These are phyloP conservation scores for Harrya chromipes DNA, from an alignment of 768 basidiomycete species.

Conservation along the genomic window DNA sequence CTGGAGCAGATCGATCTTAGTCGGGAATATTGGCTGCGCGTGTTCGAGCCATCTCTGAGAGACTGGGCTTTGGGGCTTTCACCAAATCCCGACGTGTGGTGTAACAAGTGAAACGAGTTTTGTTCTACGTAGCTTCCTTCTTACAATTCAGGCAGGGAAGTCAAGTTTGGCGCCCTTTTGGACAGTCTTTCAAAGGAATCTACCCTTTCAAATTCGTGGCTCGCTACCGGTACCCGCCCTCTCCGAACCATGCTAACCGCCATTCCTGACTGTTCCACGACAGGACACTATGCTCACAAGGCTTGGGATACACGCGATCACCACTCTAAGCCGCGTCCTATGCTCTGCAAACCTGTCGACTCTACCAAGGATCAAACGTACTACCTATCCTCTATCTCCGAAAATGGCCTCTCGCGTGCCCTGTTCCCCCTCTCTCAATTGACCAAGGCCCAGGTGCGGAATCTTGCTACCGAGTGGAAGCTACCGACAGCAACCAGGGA, in stretches of 20 bases:
- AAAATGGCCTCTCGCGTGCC: constrained; percentile 59
- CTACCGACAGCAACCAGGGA: constrained; percentile 71
- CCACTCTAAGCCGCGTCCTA: constrained; percentile 37
- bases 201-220: constrained; percentile 47
- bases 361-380: constrained; percentile 86
- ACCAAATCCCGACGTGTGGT: constrained; percentile 92
- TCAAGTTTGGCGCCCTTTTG: constrained; percentile 87
- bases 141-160: constrained; percentile 51
- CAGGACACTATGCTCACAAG: constrained; percentile 87
- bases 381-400: constrained; percentile 78
- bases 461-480: constrained; percentile 57
- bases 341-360: constrained; percentile 56
- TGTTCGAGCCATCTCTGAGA: constrained; percentile 83
- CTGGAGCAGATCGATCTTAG: constrained; percentile 74
- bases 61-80: constrained; percentile 78
- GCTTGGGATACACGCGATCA: constrained; percentile 37
- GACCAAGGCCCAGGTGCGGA: constrained; percentile 69
- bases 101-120: constrained; percentile 62
- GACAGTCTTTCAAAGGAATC: constrained; percentile 48
- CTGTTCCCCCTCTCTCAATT: constrained; percentile 74
- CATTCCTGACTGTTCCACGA: background rate
- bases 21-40: constrained; percentile 84
- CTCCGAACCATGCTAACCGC: background rate
- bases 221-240: constrained; percentile 70
- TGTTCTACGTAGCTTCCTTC: background rate